Percentiles rank a stretch among this genome's conserved stretches.
Evolutionary conservation across 2,329 filamentous ascomycete species (phyloP).

Genomic region (Aspergillus ibericus): DNA sequence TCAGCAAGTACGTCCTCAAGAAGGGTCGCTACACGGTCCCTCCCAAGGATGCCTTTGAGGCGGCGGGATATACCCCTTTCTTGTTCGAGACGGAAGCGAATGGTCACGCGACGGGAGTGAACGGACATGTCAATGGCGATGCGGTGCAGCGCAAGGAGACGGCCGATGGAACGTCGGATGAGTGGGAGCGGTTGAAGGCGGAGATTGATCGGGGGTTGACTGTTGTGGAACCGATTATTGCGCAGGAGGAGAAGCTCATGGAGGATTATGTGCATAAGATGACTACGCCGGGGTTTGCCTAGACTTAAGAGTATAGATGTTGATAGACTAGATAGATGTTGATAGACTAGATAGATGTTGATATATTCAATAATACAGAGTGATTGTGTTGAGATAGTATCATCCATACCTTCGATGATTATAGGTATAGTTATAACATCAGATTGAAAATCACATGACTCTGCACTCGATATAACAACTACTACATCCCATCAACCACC

Average conservation of each 20-base stretch:
- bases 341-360: too few relatives aligned
- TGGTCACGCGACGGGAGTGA: conserved; percentile 20
- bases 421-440: too few relatives aligned
- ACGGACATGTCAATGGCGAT: conserved; percentile 11
- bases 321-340: not conserved
- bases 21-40: conserved; percentile 76
- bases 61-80: conserved; percentile 69
- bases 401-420: too few relatives aligned
- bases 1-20: conserved; percentile 79
- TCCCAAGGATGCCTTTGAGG: conserved; percentile 69
- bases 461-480: too few relatives aligned
- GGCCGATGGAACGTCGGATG: conserved; percentile 43
- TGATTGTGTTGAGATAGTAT: too few relatives aligned
- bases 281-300: conserved; percentile 15
- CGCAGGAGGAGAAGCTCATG: conserved; percentile 19
- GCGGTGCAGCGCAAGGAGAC: conserved; percentile 8
- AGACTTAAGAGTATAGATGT: not conserved
- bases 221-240: conserved; percentile 43
- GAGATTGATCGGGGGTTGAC: conserved; percentile 55
- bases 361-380: too few relatives aligned
- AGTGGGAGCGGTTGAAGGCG: conserved; percentile 57
- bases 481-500: too few relatives aligned
- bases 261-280: conserved; percentile 20
- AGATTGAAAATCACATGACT: too few relatives aligned
- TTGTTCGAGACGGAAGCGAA: not conserved